Evolutionary conservation across 2,329 filamentous ascomycete species (phyloP).

Genomic region (Penicillium sp.): DNA sequence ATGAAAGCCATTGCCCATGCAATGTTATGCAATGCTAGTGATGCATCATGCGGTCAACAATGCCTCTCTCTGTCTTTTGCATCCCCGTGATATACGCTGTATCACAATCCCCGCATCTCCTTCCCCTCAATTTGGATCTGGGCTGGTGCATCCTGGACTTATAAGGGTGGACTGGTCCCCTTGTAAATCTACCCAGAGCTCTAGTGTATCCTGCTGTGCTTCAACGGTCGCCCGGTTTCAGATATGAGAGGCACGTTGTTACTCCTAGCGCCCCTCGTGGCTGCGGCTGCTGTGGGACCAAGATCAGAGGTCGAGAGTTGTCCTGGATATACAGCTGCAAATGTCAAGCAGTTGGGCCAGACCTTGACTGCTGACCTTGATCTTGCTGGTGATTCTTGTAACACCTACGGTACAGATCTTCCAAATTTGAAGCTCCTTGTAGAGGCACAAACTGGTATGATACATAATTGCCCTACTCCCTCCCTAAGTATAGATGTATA

Average conservation of each 20-base stretch:
- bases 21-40: background rate
- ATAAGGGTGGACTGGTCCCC: constrained; percentile 2
- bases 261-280: constrained; percentile 30
- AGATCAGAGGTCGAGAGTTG: constrained; percentile 24
- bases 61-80: background rate
- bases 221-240: background rate
- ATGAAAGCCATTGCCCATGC: background rate
- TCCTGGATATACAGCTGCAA: constrained; percentile 41
- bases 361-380: constrained; percentile 68
- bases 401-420: constrained; percentile 60
- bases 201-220: constrained; percentile 4
- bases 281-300: constrained; percentile 26
- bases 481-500: background rate
- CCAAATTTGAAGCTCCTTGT: constrained; percentile 57
- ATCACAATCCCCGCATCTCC: background rate
- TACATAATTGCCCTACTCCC: background rate
- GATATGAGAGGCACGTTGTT: constrained; percentile 31
- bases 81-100: background rate
- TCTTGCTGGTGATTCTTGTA: constrained; percentile 66
- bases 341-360: constrained; percentile 32
- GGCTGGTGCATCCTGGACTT: background rate
- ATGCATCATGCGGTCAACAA: constrained; percentile 1
- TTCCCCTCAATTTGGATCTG: background rate
- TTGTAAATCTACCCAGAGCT: constrained; percentile 1
- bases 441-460: constrained; percentile 59